These are phyloP conservation scores for Nephromyces sp. DNA, from an alignment of 169 alveolate genomes.

Conservation along the genomic window DNA sequence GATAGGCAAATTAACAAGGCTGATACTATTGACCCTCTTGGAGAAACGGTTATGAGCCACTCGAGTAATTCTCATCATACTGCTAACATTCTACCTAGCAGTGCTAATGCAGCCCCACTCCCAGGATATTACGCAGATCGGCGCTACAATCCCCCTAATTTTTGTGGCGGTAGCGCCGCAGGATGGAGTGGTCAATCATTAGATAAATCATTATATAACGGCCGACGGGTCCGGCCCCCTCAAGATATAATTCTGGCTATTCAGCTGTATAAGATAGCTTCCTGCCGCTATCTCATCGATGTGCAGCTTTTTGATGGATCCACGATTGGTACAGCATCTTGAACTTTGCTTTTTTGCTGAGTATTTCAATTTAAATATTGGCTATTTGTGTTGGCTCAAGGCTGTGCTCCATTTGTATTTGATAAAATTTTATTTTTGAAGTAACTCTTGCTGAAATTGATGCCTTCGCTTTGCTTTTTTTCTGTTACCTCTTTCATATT, in stretches of 20 bases:
- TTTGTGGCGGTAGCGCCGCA: no score
- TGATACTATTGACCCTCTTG: no score
- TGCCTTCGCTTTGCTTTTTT: not conserved
- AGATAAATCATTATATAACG: no score
- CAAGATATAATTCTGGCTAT: conserved; percentile 14
- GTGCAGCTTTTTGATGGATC: conserved; percentile 38
- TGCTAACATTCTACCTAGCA: no score
- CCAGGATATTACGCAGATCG: no score
- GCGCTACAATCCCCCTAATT: no score
- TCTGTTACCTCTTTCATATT: not conserved
- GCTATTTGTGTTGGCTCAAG: not conserved
- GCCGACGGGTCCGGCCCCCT: not conserved
- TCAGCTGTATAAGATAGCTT: conserved; percentile 21
- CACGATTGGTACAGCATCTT: conserved; percentile 9
- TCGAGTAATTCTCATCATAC: no score
- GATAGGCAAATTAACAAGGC: no score
- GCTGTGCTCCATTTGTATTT: not conserved
- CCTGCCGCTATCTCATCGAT: conserved; percentile 28
- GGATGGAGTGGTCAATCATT: no score
- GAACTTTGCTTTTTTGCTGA: not conserved
- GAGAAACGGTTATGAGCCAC: no score
- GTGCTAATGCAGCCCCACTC: no score
- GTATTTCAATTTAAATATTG: not conserved
- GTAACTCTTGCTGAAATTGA: not conserved
- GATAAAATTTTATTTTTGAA: not conserved